Conservation (phyloP, 148 eudicot genomes). For the Diospyros kaki region DNA sequence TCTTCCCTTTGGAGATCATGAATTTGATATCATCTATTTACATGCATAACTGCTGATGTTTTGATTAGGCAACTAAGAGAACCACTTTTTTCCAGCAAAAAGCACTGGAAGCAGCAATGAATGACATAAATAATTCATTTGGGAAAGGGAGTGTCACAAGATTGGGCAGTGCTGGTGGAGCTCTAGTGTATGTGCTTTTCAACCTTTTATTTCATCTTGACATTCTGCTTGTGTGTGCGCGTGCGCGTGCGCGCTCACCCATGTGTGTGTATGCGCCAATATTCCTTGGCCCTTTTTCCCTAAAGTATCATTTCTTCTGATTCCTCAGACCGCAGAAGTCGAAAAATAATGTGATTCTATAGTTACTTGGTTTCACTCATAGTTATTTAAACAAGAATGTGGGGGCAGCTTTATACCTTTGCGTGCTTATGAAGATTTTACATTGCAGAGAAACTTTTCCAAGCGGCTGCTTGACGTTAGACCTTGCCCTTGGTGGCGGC, state of each 20-base stretch:
- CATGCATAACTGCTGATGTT: background rate
- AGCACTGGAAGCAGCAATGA: conserved; percentile 94
- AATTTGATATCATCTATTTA: background rate
- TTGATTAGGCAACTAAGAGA: background rate
- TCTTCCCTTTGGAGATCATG: background rate
- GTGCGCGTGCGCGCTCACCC: background rate
- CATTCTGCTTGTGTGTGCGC: background rate
- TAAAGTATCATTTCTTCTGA: background rate
- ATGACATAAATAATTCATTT: conserved; percentile 85
- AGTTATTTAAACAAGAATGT: background rate
- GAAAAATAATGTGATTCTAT: background rate
- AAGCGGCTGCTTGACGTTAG: conserved; percentile 91
- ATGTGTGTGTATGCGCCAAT: background rate
- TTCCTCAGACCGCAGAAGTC: background rate
- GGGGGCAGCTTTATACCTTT: background rate
- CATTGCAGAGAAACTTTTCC: conserved; percentile 92
- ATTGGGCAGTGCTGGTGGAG: conserved; percentile 98
- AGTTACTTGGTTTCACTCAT: background rate
- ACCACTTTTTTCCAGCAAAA: conserved; percentile 63
- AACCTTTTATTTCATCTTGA: background rate
- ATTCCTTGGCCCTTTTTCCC: background rate
- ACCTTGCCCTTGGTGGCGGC: conserved; percentile 96
- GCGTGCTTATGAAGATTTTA: conserved; percentile 8
- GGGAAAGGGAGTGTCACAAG: conserved; percentile 98
- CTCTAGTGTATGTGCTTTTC: conserved; percentile 68